Conservation (phyloP, 192 early-diverging fungal genomes). For the Coemansia sp. region DNA sequence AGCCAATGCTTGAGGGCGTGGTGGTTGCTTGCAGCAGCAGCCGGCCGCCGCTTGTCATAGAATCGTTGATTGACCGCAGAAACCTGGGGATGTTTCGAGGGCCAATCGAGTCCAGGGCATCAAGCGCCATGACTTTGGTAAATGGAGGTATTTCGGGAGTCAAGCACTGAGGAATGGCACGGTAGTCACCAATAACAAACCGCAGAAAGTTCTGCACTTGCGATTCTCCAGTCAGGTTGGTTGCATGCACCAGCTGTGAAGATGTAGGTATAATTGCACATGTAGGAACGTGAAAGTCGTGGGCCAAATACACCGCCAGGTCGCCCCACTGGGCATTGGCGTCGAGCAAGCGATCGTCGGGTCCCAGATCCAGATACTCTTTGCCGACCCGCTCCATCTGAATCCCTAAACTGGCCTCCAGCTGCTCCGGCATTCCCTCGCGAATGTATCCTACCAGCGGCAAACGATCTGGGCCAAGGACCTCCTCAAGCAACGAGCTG, state of each 20-base stretch:
- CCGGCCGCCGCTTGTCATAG: slow-evolving; percentile 29
- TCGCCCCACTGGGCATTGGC: slow-evolving; percentile 50
- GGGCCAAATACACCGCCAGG: slow-evolving; percentile 45
- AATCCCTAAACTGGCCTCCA: slow-evolving; percentile 22
- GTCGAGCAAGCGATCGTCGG: slow-evolving; percentile 48
- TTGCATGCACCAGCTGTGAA: slow-evolving; percentile 43
- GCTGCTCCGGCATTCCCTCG: slow-evolving; percentile 35
- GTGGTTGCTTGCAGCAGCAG: slow-evolving; percentile 43
- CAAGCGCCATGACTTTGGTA: slow-evolving; percentile 46
- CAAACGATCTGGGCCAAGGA: slow-evolving; percentile 46
- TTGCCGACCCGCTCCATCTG: slow-evolving; percentile 44
- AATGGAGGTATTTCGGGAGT: slow-evolving; percentile 40
- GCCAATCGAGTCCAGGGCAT: slow-evolving; percentile 41
- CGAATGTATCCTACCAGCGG: slow-evolving; percentile 48
- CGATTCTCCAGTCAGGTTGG: slow-evolving; percentile 41
- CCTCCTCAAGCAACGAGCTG: slow-evolving; percentile 46
- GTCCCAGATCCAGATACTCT: slow-evolving; percentile 47
- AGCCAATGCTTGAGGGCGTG: slow-evolving; percentile 44
- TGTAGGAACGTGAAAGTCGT: slow-evolving; percentile 36
- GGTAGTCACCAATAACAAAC: slow-evolving; percentile 47
- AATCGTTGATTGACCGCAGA: slow-evolving; percentile 23
- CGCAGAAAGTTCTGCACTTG: slow-evolving; percentile 40
- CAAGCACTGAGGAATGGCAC: slow-evolving; percentile 32
- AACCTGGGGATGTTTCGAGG: slow-evolving; percentile 29
- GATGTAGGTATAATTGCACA: slow-evolving; percentile 34